Conservation (phyloP, 2,329 filamentous ascomycete species). For the Penicillium brevicompactum region DNA sequence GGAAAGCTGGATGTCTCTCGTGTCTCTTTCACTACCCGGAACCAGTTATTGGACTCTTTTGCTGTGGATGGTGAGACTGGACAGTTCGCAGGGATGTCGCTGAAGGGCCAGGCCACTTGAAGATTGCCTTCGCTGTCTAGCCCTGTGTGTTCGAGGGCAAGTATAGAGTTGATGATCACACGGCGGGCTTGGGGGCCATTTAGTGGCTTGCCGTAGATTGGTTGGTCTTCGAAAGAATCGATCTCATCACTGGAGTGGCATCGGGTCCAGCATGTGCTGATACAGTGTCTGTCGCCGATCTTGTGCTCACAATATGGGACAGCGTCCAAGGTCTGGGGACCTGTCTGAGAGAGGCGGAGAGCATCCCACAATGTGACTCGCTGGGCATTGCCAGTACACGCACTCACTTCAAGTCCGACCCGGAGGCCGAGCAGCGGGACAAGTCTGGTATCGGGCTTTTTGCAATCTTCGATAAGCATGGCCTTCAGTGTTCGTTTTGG, state of each 20-base stretch:
- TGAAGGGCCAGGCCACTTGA: slow-evolving; percentile 7
- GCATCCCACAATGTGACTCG: slow-evolving; percentile 14
- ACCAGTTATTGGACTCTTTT: slow-evolving; percentile 4
- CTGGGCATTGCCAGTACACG: slow-evolving; percentile 14
- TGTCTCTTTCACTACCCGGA: slow-evolving; percentile 6
- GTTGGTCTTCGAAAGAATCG: not conserved
- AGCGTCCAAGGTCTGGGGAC: not conserved
- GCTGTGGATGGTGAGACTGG: not conserved
- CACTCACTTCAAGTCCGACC: slow-evolving; percentile 13
- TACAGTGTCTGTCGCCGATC: slow-evolving; percentile 6
- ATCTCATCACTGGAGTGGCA: not conserved
- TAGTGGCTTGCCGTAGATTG: not conserved
- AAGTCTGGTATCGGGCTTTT: not conserved
- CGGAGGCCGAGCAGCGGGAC: slow-evolving; percentile 1
- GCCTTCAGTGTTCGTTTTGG: not conserved
- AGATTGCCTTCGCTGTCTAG: slow-evolving; percentile 9
- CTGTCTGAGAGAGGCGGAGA: slow-evolving; percentile 10
- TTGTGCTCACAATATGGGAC: slow-evolving; percentile 1
- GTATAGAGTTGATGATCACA: slow-evolving; percentile 7
- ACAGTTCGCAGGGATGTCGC: not conserved
- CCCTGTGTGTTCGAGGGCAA: slow-evolving; percentile 10
- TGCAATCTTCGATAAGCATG: not conserved
- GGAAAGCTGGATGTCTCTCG: slow-evolving; percentile 10
- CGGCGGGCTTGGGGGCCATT: not conserved
- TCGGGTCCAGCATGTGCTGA: slow-evolving; percentile 8